Evolutionary conservation across 441 rosid genomes (phyloP).

Genomic region (Adansonia gregorii): DNA sequence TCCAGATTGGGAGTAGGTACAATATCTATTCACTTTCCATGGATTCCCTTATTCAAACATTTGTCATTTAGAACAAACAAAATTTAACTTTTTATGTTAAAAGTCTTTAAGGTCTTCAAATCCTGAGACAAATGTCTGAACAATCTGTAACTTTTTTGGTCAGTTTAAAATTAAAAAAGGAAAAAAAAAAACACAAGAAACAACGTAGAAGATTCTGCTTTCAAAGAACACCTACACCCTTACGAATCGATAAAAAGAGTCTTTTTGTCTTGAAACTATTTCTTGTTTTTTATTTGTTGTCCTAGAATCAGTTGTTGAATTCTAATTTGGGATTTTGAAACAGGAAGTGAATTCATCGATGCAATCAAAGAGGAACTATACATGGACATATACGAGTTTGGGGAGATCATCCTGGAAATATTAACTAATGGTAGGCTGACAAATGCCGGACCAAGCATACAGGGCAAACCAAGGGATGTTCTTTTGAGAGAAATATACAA

Average conservation of each 20-base stretch:
- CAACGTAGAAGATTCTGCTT: not conserved
- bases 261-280: not conserved
- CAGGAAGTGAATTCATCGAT: constrained; percentile 63
- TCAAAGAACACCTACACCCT: not conserved
- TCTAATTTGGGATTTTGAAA: constrained; percentile 8
- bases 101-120: not conserved
- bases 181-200: too few relatives aligned
- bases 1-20: constrained; percentile 55
- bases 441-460: constrained; percentile 45
- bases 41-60: constrained; percentile 8
- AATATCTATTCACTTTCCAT: constrained; percentile 19
- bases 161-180: too few relatives aligned
- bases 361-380: constrained; percentile 49
- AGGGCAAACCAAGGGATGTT: constrained; percentile 61
- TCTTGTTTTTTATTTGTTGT: too few relatives aligned
- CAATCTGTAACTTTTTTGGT: constrained; percentile 18
- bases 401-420: constrained; percentile 75
- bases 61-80: constrained; percentile 26
- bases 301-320: not conserved
- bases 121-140: not conserved
- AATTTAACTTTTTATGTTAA: constrained; percentile 20
- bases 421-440: constrained; percentile 63
- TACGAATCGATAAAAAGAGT: not conserved
- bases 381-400: constrained; percentile 68
- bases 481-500: constrained; percentile 57